Percentiles rank a stretch among this genome's conserved stretches.
These are phyloP conservation scores for Kuraishia borneana DNA, from an alignment of 805 yeast genomes.

Conservation along the genomic window DNA sequence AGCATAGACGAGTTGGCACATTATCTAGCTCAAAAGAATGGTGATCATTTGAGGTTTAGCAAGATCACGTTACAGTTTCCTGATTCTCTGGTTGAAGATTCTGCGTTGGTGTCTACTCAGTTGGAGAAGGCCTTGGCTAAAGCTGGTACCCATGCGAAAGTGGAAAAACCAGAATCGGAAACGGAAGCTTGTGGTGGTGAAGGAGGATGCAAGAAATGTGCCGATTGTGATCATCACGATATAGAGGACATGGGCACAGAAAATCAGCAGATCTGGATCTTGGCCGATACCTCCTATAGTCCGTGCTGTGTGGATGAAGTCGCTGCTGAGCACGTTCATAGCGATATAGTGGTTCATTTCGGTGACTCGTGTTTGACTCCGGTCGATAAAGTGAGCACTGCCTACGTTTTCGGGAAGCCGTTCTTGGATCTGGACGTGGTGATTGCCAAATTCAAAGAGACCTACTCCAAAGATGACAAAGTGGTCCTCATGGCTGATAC, in stretches of 20 bases:
- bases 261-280: slow-evolving; percentile 48
- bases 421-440: slow-evolving; percentile 31
- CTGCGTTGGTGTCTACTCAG: slow-evolving; percentile 54
- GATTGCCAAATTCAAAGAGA: slow-evolving; percentile 25
- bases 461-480: slow-evolving; percentile 28
- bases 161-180: background rate
- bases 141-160: background rate
- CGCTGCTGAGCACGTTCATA: slow-evolving; percentile 85
- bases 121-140: slow-evolving; percentile 28
- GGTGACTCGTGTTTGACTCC: slow-evolving; percentile 92
- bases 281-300: slow-evolving; percentile 94
- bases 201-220: slow-evolving; percentile 1
- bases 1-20: slow-evolving; percentile 21
- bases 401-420: slow-evolving; percentile 72
- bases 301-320: slow-evolving; percentile 95
- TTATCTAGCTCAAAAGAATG: slow-evolving; percentile 13
- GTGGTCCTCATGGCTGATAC: slow-evolving; percentile 69
- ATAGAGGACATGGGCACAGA: slow-evolving; percentile 4
- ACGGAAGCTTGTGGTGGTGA: slow-evolving; percentile 2
- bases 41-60: slow-evolving; percentile 21
- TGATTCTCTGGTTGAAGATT: slow-evolving; percentile 66
- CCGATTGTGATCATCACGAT: slow-evolving; percentile 2
- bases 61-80: slow-evolving; percentile 85
- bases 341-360: slow-evolving; percentile 82
- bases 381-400: slow-evolving; percentile 59